Conservation (phyloP, 2,329 filamentous ascomycete species). For the Plectosphaerella sp. region DNA sequence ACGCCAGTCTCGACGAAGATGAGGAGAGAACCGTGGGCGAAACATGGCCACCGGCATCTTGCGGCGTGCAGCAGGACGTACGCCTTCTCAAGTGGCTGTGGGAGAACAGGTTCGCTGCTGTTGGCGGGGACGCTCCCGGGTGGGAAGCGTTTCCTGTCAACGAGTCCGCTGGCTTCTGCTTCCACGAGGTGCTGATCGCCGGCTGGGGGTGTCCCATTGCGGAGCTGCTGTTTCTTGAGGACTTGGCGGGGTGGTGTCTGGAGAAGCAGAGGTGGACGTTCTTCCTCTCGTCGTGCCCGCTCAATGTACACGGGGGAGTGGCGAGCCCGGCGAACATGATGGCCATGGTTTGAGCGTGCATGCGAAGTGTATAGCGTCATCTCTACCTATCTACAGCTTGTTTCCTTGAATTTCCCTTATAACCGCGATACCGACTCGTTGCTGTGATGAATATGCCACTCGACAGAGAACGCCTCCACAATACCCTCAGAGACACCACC, state of each 20-base stretch:
- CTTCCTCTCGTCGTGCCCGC: not conserved
- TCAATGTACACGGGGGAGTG: not conserved
- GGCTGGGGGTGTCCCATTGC: constrained; percentile 1
- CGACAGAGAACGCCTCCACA: not conserved
- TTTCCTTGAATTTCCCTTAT: not conserved
- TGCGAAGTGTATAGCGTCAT: not conserved
- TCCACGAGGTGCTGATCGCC: not conserved
- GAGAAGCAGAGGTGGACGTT: not conserved
- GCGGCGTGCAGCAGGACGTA: not conserved
- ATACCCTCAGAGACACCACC: not conserved
- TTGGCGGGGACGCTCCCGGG: not conserved
- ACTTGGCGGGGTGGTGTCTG: not conserved
- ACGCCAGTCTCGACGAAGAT: not conserved
- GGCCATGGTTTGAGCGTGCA: not conserved
- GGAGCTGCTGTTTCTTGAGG: not conserved
- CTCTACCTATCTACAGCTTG: not conserved
- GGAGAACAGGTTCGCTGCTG: not conserved
- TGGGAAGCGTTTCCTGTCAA: constrained; percentile 1
- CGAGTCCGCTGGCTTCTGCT: not conserved
- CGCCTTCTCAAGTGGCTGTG: not conserved
- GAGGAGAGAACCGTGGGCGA: not conserved
- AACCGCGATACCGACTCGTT: not conserved
- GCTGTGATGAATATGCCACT: not conserved
- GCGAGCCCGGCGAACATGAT: constrained; percentile 2
- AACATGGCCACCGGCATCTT: not conserved